Conservation (phyloP, 1,284 basidiomycete species). For the Tylopilus orsonianus region DNA sequence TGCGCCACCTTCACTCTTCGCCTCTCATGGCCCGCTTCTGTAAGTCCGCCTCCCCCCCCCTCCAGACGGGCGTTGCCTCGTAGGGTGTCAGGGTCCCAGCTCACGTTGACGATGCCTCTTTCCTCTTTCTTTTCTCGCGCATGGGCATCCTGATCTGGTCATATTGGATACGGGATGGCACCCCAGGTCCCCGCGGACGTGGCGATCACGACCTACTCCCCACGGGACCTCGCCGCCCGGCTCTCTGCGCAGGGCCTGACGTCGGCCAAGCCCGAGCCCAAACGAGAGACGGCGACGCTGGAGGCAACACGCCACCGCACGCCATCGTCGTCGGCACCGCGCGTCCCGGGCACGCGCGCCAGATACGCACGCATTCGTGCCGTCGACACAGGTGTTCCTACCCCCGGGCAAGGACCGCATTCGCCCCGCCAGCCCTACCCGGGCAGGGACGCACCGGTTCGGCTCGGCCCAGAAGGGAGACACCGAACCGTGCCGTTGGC, state of each 20-base stretch:
- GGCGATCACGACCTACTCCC: conserved; percentile 40
- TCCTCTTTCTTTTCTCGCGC: too few species aligned
- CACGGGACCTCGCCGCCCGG: conserved; percentile 23
- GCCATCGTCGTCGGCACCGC: conserved; percentile 5
- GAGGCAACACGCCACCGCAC: conserved; percentile 11
- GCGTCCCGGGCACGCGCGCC: conserved; percentile 34
- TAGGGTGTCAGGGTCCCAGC: not conserved
- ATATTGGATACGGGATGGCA: not conserved
- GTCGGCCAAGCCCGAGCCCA: not conserved
- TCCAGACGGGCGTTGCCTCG: not conserved
- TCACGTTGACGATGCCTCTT: not conserved
- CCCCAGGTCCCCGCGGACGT: conserved; percentile 42
- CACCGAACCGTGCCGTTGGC: conserved; percentile 42
- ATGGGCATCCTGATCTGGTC: not conserved
- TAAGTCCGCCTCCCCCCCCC: conserved; percentile 37
- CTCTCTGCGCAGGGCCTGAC: conserved; percentile 10
- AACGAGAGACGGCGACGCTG: not conserved
- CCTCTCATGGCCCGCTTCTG: conserved; percentile 66
- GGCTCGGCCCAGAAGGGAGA: conserved; percentile 3
- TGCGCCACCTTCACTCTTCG: conserved; percentile 58
- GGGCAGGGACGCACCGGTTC: not conserved
- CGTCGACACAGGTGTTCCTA: conserved; percentile 50
- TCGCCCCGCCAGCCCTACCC: not conserved
- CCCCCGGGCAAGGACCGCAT: conserved; percentile 31
- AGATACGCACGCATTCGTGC: conserved; percentile 57